Base-by-base conservation (phyloP, 1,284 basidiomycete species). In the Leccinum huronense region DNA sequence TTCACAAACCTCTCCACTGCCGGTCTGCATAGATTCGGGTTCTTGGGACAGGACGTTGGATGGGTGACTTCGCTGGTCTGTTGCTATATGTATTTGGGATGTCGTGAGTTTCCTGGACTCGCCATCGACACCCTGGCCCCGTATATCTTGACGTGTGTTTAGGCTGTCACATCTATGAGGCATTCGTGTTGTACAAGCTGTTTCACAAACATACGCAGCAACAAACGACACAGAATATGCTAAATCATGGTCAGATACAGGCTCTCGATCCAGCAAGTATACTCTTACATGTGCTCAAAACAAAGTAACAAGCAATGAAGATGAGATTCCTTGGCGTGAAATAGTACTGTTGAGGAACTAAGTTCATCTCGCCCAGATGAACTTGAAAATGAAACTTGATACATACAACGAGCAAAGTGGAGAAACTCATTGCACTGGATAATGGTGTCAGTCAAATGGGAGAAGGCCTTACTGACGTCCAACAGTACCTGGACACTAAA, bases 151-250 rank as follows among this genome's bases (percentile, higher is more conserved):
- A 19, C 84, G 80, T 5, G 84, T 85, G 68, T 85, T 86, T 42
- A 85, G 77, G 19, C 83, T 84, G 45, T 45, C 57, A 59, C 56
- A 19, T 45, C 5, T 1, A 23, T 70, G 27, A 70, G 66, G 2
- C 31, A 14, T 23, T 36, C 58, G 38, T 27, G 38, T 19, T 64
- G 55, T 23, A 67, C 36, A 11, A 1, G 30, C 13, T 48, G 6
- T 7, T 5, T 58, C 3, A 58, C 19, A 53, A 10, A 70, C 85
- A 63, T 71, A 88, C 85, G 88, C 86, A 62, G 87, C 86, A 69
- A 89, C 78, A 72, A 86, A 87, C 5, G 88, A 89, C 62, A 87
- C 84, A 1, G 83, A 85, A 69, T 89, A 90, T 34, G 89, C 88
- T 89, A 64, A 3, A 61, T 58, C 48, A 63, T 30, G 40, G 57